These are phyloP conservation scores for Saccharomycopsis phalli DNA, from an alignment of 1,139 yeast species.

Conservation along the genomic window DNA sequence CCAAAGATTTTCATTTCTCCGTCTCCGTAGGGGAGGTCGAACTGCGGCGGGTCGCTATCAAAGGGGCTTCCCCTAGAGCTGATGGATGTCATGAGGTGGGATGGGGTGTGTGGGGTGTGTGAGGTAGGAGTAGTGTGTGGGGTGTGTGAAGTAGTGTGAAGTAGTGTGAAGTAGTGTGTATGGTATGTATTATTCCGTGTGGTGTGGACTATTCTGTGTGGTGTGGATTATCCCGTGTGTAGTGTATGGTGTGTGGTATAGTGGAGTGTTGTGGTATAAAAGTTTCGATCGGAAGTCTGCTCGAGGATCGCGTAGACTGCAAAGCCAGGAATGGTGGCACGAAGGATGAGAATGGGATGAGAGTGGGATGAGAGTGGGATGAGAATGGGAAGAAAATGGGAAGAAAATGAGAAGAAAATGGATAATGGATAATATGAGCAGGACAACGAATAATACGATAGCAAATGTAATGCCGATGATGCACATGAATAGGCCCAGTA, in stretches of 20 bases:
- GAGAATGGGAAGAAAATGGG: not conserved
- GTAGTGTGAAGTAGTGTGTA: not conserved
- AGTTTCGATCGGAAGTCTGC: not conserved
- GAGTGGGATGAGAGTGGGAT: not conserved
- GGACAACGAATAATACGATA: no score
- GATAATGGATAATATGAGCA: not conserved
- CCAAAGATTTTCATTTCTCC: slow-evolving; percentile 76
- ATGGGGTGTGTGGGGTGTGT: not conserved
- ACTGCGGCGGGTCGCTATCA: not conserved
- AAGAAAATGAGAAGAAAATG: not conserved
- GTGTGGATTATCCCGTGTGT: no score
- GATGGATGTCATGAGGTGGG: not conserved
- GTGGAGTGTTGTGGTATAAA: not conserved
- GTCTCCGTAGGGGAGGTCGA: slow-evolving; percentile 41
- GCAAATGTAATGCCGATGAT: no score
- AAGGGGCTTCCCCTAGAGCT: not conserved
- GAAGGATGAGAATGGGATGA: no score
- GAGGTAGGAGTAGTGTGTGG: not conserved
- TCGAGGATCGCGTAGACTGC: not conserved
- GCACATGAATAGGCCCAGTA: no score
- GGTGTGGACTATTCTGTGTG: not conserved
- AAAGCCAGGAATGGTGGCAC: no score
- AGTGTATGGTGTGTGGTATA: not conserved
- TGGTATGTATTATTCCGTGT: no score
- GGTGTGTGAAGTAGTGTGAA: not conserved